Percentiles rank a stretch among this genome's conserved stretches.
Evolutionary conservation across 768 basidiomycete species (phyloP).

Genomic region (Asterophora parasitica): DNA sequence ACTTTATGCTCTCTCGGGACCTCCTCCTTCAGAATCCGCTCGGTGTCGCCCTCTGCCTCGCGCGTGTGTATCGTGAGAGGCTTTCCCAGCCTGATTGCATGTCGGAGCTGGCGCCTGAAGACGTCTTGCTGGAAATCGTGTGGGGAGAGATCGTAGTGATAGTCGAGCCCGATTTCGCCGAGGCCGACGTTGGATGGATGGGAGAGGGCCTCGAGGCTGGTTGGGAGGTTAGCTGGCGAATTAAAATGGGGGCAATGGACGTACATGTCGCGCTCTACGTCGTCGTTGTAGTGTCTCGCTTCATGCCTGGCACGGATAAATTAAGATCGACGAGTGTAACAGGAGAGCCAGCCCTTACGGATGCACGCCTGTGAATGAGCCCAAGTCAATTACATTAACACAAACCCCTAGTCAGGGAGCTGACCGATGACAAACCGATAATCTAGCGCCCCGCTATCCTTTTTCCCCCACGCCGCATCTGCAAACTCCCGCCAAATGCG

Average conservation of each 20-base stretch:
- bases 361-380: conserved; percentile 51
- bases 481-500: conserved; percentile 66
- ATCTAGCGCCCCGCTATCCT: conserved; percentile 28
- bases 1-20: conserved; percentile 71
- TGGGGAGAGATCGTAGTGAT: conserved; percentile 78
- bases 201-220: conserved; percentile 65
- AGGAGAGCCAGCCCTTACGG: conserved; percentile 42
- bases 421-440: conserved; percentile 85
- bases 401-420: conserved; percentile 13
- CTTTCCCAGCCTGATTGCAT: conserved; percentile 65
- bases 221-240: background rate
- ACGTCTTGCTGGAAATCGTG: conserved; percentile 62
- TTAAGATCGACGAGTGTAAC: background rate
- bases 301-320: conserved; percentile 47
- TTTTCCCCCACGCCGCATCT: conserved; percentile 52
- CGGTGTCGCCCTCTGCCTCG: conserved; percentile 81
- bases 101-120: conserved; percentile 62
- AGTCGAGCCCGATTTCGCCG: conserved; percentile 88
- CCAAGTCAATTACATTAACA: background rate
- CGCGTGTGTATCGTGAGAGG: conserved; percentile 84
- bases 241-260: conserved; percentile 16
- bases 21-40: conserved; percentile 68
- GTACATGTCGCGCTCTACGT: conserved; percentile 65
- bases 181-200: conserved; percentile 84
- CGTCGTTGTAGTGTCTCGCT: conserved; percentile 62